Percentiles rank a stretch among this genome's conserved stretches.
These are phyloP conservation scores for Citrus trifoliata DNA, from an alignment of 345 rosid species.

Conservation along the genomic window DNA sequence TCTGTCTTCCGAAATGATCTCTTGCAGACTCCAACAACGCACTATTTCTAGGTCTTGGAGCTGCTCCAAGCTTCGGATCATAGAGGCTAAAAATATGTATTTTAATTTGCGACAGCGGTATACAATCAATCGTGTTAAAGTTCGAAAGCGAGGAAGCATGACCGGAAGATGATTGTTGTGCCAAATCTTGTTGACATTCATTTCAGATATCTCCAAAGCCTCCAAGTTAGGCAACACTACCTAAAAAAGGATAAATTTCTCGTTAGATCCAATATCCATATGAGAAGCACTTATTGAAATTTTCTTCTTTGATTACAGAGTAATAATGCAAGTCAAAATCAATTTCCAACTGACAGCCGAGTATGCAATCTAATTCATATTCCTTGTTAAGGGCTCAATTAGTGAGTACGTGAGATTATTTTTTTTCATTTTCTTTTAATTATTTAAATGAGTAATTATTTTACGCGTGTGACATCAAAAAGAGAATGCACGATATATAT, in stretches of 20 bases:
- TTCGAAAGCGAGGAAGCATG: background rate
- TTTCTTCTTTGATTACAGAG: too few relatives aligned
- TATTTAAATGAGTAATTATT: too few relatives aligned
- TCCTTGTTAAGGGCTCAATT: too few relatives aligned
- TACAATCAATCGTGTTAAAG: background rate
- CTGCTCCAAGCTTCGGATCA: background rate
- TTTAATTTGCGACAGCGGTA: background rate
- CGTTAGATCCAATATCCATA: too few relatives aligned
- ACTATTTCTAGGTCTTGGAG: background rate
- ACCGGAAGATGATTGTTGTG: background rate
- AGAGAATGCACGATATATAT: too few relatives aligned
- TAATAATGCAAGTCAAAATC: too few relatives aligned
- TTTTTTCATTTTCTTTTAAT: too few relatives aligned
- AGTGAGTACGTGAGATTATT: too few relatives aligned
- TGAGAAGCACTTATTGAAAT: too few relatives aligned
- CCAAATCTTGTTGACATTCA: slow-evolving; percentile 8
- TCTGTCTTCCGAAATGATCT: slow-evolving; percentile 10
- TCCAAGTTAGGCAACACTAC: slow-evolving; percentile 20
- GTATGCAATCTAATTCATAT: too few relatives aligned
- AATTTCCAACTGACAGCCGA: too few relatives aligned
- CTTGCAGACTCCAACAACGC: accelerated
- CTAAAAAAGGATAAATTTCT: background rate
- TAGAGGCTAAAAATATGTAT: background rate
- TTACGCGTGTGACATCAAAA: background rate
- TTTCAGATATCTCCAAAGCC: background rate